Evolutionary conservation across 2,329 filamentous ascomycete species (phyloP).

Genomic region (Meredithiella fracta): DNA sequence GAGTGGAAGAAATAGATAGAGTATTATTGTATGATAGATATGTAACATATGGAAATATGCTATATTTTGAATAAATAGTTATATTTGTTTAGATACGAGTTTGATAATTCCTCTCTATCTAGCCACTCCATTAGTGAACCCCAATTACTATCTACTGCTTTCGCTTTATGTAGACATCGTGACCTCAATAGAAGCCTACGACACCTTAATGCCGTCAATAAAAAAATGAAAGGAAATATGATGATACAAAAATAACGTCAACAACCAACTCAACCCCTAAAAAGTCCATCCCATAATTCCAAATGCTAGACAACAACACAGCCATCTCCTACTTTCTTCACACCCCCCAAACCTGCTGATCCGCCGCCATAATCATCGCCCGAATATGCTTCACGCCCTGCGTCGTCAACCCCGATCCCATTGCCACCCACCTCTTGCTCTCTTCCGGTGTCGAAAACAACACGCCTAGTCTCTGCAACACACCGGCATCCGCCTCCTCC

Average conservation of each 20-base stretch:
- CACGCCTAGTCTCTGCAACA: conserved; percentile 1
- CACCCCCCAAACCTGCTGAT: conserved; percentile 12
- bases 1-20: background rate
- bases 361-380: conserved; percentile 14
- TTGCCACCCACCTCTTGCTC: conserved; percentile 18
- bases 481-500: conserved; percentile 4
- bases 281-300: background rate
- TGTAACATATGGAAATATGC: no score
- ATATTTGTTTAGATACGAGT: no score
- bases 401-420: conserved; percentile 17
- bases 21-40: no score
- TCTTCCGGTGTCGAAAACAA: conserved; percentile 6
- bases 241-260: background rate
- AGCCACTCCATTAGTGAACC: no score
- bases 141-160: no score
- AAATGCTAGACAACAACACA: conserved; percentile 3
- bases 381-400: conserved; percentile 9
- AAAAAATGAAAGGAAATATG: background rate
- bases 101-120: no score
- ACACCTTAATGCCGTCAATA: background rate
- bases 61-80: no score
- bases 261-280: background rate
- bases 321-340: background rate
- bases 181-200: no score
- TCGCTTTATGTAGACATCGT: no score